Evolutionary conservation across 306 rosid genomes (phyloP), one percentile per base, ranked within the genome.

Genomic region (Neltuma alba): DNA sequence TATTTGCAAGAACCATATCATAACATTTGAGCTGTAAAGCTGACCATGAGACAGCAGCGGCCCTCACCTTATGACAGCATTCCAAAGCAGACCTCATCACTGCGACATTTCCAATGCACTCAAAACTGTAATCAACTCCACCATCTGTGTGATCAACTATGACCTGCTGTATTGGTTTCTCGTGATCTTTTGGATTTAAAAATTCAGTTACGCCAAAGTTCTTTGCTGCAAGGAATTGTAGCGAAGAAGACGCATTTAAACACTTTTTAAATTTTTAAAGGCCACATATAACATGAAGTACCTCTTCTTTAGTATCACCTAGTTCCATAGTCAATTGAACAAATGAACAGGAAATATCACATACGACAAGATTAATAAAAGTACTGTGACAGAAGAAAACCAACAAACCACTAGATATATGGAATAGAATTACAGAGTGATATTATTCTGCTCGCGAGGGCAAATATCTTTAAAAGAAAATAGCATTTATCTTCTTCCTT

Each of bases 11-110:
- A 12, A 79, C 63, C 31, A 58, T 72, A 2, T 48, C 15, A 37
- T 74, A 61, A 50, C 42, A 11, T 70, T 34, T 66, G 67, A 74
- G 72, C 20, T 36, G 48, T 36, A 27, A 54, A 82, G 57, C 37
- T 60, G 81, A 72, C 58, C 20, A 47, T 20, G 72, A 79, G 44
- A 41, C 6, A 40, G 66, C 74, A 34, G 47, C 8, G 40, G 63
- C 79, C 83, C 86, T 79, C 44, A 80, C 99, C 92, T 95, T 92
- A 79, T 95, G 99, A 89, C 98, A 95, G 86, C 98, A 95, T 78
- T 95, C 98, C 84, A 95, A 74, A 81, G 99, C 99, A 50, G 99
- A 77, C 77, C 99, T 93, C 97, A 95, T 95, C 76, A 95, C 86
- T 0, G 90, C 84, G 78, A 95, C 98, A 88, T 95, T 95, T 78